Percentiles rank a stretch among this genome's conserved stretches.
These are phyloP conservation scores for Vigna hirtella DNA, from an alignment of 306 rosid genomes.

Conservation along the genomic window DNA sequence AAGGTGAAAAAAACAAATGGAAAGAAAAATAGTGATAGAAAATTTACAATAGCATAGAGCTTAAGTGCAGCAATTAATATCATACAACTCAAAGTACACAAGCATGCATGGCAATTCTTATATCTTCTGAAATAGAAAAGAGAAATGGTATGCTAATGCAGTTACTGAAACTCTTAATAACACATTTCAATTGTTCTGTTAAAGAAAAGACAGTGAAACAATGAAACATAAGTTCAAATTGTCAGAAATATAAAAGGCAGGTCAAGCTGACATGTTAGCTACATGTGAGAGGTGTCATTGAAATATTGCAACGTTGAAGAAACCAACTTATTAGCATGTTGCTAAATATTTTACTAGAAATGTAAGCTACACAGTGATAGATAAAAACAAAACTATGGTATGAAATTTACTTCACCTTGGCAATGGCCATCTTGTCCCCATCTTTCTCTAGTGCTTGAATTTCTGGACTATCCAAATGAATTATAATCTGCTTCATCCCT, in stretches of 20 bases:
- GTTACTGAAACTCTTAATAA: slow-evolving; percentile 1
- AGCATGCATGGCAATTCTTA: slow-evolving; percentile 8
- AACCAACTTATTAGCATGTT: neutral
- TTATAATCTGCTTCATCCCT: slow-evolving; percentile 16
- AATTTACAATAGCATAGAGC: neutral
- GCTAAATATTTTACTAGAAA: neutral
- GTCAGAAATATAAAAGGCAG: slow-evolving; percentile 6
- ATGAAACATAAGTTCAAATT: slow-evolving; percentile 7
- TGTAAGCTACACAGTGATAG: neutral
- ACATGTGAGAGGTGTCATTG: neutral
- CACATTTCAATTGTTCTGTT: neutral
- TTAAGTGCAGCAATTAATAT: neutral
- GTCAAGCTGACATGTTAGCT: neutral
- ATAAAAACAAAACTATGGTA: neutral
- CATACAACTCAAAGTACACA: neutral
- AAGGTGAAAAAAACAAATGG: neutral
- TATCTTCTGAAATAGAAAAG: slow-evolving; percentile 17
- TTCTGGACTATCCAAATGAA: slow-evolving; percentile 11
- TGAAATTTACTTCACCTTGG: slow-evolving; percentile 4
- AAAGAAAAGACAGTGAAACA: slow-evolving; percentile 1
- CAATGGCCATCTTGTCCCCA: slow-evolving; percentile 10
- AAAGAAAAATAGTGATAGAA: slow-evolving; percentile 9
- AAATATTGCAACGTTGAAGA: neutral
- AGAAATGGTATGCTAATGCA: slow-evolving; percentile 1
- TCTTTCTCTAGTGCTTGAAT: slow-evolving; percentile 8